Base-by-base conservation (phyloP, 805 yeast genomes). In the Sungouiozyma ichnusensis region DNA sequence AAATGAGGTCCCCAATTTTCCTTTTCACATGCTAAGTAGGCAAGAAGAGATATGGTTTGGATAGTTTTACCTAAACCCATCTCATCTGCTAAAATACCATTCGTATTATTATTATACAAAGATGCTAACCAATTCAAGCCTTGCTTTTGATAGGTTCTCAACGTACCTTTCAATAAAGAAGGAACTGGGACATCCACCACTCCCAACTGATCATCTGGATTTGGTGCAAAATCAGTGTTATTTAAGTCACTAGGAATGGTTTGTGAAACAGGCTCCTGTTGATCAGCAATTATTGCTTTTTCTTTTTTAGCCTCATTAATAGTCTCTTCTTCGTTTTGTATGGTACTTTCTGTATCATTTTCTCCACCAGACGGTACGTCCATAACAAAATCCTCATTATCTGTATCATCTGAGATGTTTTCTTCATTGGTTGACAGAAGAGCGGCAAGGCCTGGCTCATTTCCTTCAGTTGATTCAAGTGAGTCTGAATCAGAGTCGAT, bases 41-140 rank as follows among this genome's bases (percentile, higher is more conserved):
- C 72, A 16, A 92, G 64, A 35, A 92, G 64, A 0, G 97, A 76
- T 40, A 92, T 92, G 0, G 98, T 92, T 60, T 92, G 99, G 44
- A 92, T 90, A 0, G 99, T 92, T 59, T 92, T 92, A 50, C 94
- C 98, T 35, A 92, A 71, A 42, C 99, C 99, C 99, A 92, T 92
- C 60, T 92, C 99, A 63, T 92, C 99, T 1, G 99, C 99, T 37
- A 92, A 71, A 40, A 92, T 92, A 48, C 99, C 98, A 60, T 92
- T 92, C 4, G 97, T 92, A 43, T 84, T 78, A 55, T 85, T 85
- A 58, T 85, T 85, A 65, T 88, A 90, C 44, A 92, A 66, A 37
- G 96, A 86, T 1, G 96, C 97, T 38, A 92, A 66, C 99, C 99
- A 92, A 51, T 92, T 94, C 33, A 92, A 70, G 46, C 99, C 99